A percentile compares a stretch with the other conserved stretches of the same genome.
phyloP scores from a whole-genome alignment of 208 protist species.

The Trypanosoma grayi region DNA sequence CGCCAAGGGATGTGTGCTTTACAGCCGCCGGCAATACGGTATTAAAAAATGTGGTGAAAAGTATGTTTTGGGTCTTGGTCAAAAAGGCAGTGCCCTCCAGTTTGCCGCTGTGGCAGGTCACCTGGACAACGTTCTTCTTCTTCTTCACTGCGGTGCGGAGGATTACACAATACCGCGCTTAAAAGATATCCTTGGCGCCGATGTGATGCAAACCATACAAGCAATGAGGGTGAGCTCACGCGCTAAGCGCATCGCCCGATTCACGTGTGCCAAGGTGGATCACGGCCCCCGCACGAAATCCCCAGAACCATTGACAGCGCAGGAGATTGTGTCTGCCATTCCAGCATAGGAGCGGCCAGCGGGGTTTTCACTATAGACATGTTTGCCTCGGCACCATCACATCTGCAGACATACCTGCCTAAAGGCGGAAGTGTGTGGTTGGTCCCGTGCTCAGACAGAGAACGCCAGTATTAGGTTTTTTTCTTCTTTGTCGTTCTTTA shows the following conservation, averaged over 20 bases:
- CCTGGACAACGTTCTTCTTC: slow-evolving; percentile 75
- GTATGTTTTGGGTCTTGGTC: slow-evolving; percentile 67
- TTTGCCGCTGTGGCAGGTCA: slow-evolving; percentile 73
- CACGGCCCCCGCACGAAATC: background rate
- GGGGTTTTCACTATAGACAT: slow-evolving; percentile 4
- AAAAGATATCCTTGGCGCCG: slow-evolving; percentile 53
- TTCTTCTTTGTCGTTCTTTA: slow-evolving; percentile 3
- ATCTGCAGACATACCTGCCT: too few species aligned
- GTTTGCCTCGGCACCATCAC: too few species aligned
- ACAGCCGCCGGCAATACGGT: slow-evolving; percentile 64
- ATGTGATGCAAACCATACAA: slow-evolving; percentile 7
- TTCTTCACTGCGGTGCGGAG: slow-evolving; percentile 53
- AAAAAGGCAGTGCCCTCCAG: slow-evolving; percentile 73
- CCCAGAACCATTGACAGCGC: background rate
- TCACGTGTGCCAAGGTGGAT: background rate
- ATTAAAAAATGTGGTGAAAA: slow-evolving; percentile 43
- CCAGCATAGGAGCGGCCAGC: too few species aligned
- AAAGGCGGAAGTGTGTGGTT: too few species aligned
- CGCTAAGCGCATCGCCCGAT: background rate
- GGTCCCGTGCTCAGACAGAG: background rate
- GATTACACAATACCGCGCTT: slow-evolving; percentile 46
- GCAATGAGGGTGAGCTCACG: background rate
- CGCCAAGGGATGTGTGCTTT: slow-evolving; percentile 55
- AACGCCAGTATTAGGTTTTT: background rate
- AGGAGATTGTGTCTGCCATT: slow-evolving; percentile 8